Evolutionary conservation across 805 yeast genomes (phyloP).

Genomic region (Candida oleophila): DNA sequence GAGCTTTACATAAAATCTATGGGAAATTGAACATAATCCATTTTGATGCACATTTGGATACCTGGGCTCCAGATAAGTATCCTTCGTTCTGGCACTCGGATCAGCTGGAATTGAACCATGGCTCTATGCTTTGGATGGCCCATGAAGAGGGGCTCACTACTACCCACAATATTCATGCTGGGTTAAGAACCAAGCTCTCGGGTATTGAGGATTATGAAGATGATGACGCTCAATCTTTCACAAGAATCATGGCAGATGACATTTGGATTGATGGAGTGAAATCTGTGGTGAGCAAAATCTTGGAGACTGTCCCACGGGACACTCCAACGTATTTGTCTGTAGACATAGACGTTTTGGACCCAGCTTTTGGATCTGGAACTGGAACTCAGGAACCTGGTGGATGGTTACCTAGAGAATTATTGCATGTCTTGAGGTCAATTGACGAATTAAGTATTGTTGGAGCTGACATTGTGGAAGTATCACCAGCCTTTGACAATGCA

Average conservation of each 20-base stretch:
- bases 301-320: slow-evolving; percentile 55
- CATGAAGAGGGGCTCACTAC: slow-evolving; percentile 63
- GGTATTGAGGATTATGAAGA: slow-evolving; percentile 65
- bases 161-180: slow-evolving; percentile 67
- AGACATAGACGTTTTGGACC: slow-evolving; percentile 68
- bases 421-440: slow-evolving; percentile 46
- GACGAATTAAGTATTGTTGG: slow-evolving; percentile 50
- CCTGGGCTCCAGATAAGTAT: slow-evolving; percentile 74
- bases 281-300: slow-evolving; percentile 50
- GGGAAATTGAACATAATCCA: slow-evolving; percentile 75
- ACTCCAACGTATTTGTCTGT: slow-evolving; percentile 74
- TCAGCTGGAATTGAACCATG: slow-evolving; percentile 68
- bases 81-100: slow-evolving; percentile 62
- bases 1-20: slow-evolving; percentile 59
- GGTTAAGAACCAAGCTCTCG: slow-evolving; percentile 69
- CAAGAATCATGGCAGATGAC: slow-evolving; percentile 69
- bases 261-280: slow-evolving; percentile 68
- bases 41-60: slow-evolving; percentile 84
- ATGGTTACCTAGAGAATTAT: slow-evolving; percentile 53
- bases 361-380: slow-evolving; percentile 58
- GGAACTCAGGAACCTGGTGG: slow-evolving; percentile 64
- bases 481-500: slow-evolving; percentile 63
- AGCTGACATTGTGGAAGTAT: slow-evolving; percentile 58
- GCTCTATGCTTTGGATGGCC: slow-evolving; percentile 86
- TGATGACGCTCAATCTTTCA: slow-evolving; percentile 68